Evolutionary conservation across 352 stramenopile species (phyloP).

Genomic region (Pythium apleroticum): DNA sequence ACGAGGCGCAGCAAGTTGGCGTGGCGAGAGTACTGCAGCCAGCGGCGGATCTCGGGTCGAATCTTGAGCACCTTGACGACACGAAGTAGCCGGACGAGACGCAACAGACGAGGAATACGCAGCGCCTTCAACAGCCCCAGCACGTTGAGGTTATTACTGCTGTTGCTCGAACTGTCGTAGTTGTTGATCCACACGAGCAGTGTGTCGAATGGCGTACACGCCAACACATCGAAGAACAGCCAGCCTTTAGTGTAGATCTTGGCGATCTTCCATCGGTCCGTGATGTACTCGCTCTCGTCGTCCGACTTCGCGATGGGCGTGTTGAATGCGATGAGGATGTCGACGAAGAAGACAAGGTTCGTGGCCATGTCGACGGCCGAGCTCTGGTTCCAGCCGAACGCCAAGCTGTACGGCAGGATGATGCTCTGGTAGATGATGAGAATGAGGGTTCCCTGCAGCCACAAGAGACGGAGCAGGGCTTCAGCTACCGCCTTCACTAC

Average conservation of each 20-base stretch:
- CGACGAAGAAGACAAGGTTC: conserved; percentile 64
- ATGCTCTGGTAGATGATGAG: conserved; percentile 83
- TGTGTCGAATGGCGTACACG: conserved; percentile 75
- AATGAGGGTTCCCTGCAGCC: conserved; percentile 48
- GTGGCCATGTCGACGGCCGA: conserved; percentile 51
- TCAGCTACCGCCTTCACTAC: not conserved
- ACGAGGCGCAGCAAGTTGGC: conserved; percentile 72
- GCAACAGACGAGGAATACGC: conserved; percentile 63
- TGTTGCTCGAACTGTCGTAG: conserved; percentile 24
- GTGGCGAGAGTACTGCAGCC: conserved; percentile 80
- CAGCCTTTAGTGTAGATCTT: conserved; percentile 59
- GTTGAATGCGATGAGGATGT: conserved; percentile 80
- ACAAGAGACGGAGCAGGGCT: not conserved
- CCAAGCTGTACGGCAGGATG: conserved; percentile 63
- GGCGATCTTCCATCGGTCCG: conserved; percentile 54
- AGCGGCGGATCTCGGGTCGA: conserved; percentile 67
- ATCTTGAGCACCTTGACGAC: conserved; percentile 78
- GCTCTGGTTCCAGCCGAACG: conserved; percentile 57
- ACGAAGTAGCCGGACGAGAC: conserved; percentile 61
- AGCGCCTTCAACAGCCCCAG: conserved; percentile 70
- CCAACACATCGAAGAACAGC: conserved; percentile 78
- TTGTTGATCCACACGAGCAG: conserved; percentile 52
- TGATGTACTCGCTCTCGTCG: conserved; percentile 64
- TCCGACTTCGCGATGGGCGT: conserved; percentile 44
- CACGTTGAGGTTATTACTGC: conserved; percentile 50